Evolutionary conservation across 116 monocot species (phyloP).

Genomic region (Papilionanthe hybrid): DNA sequence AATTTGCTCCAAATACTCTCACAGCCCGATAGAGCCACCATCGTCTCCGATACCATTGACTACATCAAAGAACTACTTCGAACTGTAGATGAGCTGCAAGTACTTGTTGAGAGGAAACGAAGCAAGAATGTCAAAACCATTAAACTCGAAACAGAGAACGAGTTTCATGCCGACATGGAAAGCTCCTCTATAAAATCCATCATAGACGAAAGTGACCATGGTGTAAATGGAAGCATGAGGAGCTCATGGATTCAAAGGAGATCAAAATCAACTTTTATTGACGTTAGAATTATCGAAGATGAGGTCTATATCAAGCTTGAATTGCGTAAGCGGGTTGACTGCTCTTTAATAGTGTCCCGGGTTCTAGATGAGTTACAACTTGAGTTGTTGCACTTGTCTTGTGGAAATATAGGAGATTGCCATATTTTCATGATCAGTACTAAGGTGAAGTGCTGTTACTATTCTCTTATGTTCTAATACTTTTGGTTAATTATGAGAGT

Average conservation of each 20-base stretch:
- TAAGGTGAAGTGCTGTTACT: constrained; percentile 19
- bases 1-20: not conserved
- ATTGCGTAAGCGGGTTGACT: constrained; percentile 34
- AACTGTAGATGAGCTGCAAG: constrained; percentile 55
- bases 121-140: constrained; percentile 10
- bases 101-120: constrained; percentile 48
- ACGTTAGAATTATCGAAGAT: constrained; percentile 84
- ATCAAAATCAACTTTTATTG: constrained; percentile 49
- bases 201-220: constrained; percentile 9
- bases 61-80: constrained; percentile 84
- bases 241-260: constrained; percentile 78
- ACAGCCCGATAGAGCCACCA: constrained; percentile 66
- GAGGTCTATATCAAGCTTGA: constrained; percentile 75
- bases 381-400: constrained; percentile 61
- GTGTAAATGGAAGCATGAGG: constrained; percentile 23
- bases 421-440: constrained; percentile 68
- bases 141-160: not conserved
- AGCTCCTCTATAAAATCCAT: constrained; percentile 26
- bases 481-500: not conserved
- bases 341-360: constrained; percentile 32
- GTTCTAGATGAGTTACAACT: constrained; percentile 62
- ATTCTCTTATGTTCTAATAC: not conserved
- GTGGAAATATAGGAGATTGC: constrained; percentile 64
- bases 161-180: constrained; percentile 23
- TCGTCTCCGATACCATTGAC: constrained; percentile 58